Percentiles rank a stretch among this genome's conserved stretches.
Evolutionary conservation across 2,329 filamentous ascomycete species (phyloP).

Genomic region (Pseudocercospora ulei): DNA sequence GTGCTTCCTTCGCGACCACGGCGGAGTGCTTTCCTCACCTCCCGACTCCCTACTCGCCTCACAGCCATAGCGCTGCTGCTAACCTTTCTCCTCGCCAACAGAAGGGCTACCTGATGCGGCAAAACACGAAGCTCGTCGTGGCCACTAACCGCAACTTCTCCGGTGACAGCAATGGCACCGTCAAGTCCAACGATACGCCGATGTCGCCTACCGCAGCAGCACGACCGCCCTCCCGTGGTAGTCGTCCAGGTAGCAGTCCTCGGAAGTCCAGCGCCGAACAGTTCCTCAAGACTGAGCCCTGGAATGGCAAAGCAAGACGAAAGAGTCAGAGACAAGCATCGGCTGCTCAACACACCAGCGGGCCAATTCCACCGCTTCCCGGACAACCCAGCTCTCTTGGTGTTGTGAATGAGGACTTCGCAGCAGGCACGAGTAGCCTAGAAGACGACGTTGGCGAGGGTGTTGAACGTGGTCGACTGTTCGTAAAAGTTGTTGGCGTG

Average conservation of each 20-base stretch:
- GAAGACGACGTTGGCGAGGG: slow-evolving; percentile 56
- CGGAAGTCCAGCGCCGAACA: slow-evolving; percentile 69
- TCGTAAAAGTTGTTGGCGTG: slow-evolving; percentile 97
- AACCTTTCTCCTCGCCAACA: slow-evolving; percentile 50
- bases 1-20: slow-evolving; percentile 8
- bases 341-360: slow-evolving; percentile 40
- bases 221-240: slow-evolving; percentile 36
- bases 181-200: slow-evolving; percentile 40
- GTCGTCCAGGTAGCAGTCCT: slow-evolving; percentile 53
- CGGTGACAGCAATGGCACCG: slow-evolving; percentile 27
- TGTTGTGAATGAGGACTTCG: slow-evolving; percentile 60
- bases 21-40: slow-evolving; percentile 12
- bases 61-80: slow-evolving; percentile 34
- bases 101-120: slow-evolving; percentile 97
- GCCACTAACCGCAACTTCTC: slow-evolving; percentile 60
- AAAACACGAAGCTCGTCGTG: slow-evolving; percentile 93
- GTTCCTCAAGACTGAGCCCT: slow-evolving; percentile 93
- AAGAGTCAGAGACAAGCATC: slow-evolving; percentile 52
- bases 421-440: slow-evolving; percentile 41
- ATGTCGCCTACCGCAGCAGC: slow-evolving; percentile 46
- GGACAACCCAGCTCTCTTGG: slow-evolving; percentile 66
- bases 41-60: slow-evolving; percentile 15
- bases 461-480: slow-evolving; percentile 78
- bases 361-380: slow-evolving; percentile 70
- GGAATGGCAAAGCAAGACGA: slow-evolving; percentile 72